Percentiles rank a stretch among this genome's conserved stretches.
phyloP scores from a whole-genome alignment of 345 rosid genomes.

The Euphorbia lathyris region DNA sequence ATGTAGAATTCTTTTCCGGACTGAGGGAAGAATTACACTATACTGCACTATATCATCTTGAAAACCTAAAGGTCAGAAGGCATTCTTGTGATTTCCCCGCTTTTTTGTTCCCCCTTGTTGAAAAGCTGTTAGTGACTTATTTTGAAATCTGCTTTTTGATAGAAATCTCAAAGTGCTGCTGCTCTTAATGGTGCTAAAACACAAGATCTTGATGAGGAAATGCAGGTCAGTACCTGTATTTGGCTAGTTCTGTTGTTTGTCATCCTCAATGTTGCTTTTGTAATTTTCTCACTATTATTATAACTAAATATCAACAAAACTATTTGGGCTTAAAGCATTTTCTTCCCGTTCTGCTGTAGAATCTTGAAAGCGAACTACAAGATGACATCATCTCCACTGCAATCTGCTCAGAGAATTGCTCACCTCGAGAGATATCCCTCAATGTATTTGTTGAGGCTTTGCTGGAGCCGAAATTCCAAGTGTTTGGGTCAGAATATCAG shows the following conservation, averaged over 20 bases:
- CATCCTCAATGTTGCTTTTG: neutral
- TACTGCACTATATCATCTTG: slow-evolving; percentile 49
- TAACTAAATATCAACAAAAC: neutral
- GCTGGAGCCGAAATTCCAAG: slow-evolving; percentile 49
- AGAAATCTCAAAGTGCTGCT: slow-evolving; percentile 50
- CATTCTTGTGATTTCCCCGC: slow-evolving; percentile 1
- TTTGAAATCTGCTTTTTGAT: slow-evolving; percentile 34
- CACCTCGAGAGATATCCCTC: slow-evolving; percentile 32
- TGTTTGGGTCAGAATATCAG: slow-evolving; percentile 59
- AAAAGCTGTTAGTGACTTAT: slow-evolving; percentile 9
- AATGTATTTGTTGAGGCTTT: slow-evolving; percentile 41
- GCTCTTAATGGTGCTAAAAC: slow-evolving; percentile 38
- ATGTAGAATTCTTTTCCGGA: slow-evolving; percentile 47
- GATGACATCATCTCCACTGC: slow-evolving; percentile 31
- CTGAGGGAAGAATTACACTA: slow-evolving; percentile 57
- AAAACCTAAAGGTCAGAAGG: slow-evolving; percentile 56
- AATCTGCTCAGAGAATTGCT: slow-evolving; percentile 27
- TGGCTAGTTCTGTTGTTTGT: slow-evolving; percentile 9
- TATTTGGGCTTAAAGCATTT: neutral
- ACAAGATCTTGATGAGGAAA: slow-evolving; percentile 48
- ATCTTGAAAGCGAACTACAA: slow-evolving; percentile 42
- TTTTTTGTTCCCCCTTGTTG: slow-evolving; percentile 5
- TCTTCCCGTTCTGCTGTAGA: slow-evolving; percentile 43
- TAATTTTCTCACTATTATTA: neutral
- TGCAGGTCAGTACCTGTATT: slow-evolving; percentile 51